Evolutionary conservation across 2,329 filamentous ascomycete species (phyloP).

Genomic region (Neopestalotiopsis sp.): DNA sequence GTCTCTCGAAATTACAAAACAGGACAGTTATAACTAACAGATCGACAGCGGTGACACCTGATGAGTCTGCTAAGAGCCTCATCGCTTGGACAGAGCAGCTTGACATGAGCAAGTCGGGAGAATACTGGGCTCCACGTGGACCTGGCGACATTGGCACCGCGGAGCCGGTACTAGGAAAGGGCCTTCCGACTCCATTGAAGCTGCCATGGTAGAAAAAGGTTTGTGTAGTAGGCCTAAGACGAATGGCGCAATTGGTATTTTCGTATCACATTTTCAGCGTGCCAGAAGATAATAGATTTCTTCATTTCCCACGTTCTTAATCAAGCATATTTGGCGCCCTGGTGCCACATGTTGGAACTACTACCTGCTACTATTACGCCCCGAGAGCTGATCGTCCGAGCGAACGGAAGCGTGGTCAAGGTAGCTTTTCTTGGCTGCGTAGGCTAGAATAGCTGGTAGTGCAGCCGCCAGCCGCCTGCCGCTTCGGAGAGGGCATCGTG

Average conservation of each 20-base stretch:
- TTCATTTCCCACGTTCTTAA: neutral
- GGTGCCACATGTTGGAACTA: neutral
- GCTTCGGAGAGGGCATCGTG: neutral
- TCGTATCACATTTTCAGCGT: neutral
- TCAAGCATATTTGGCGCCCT: neutral
- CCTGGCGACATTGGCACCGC: conserved; percentile 42
- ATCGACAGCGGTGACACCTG: conserved; percentile 65
- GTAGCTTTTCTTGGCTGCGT: neutral
- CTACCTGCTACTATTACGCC: neutral
- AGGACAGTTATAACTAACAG: conserved; percentile 9
- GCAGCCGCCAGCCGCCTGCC: neutral
- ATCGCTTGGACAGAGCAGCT: conserved; percentile 66
- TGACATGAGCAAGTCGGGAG: conserved; percentile 68
- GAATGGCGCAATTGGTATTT: neutral
- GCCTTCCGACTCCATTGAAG: conserved; percentile 19
- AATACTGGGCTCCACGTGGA: conserved; percentile 76
- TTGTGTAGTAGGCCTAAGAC: neutral
- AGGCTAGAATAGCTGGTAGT: neutral
- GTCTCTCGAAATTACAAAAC: conserved; percentile 1
- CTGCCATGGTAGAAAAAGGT: conserved; percentile 18
- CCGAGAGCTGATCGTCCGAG: neutral
- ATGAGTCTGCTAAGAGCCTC: conserved; percentile 68
- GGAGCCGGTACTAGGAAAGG: conserved; percentile 19
- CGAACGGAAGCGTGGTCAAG: neutral
- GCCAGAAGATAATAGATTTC: neutral